phyloP scores from a whole-genome alignment of 768 basidiomycete genomes.

The Mycena sanguinolenta region DNA sequence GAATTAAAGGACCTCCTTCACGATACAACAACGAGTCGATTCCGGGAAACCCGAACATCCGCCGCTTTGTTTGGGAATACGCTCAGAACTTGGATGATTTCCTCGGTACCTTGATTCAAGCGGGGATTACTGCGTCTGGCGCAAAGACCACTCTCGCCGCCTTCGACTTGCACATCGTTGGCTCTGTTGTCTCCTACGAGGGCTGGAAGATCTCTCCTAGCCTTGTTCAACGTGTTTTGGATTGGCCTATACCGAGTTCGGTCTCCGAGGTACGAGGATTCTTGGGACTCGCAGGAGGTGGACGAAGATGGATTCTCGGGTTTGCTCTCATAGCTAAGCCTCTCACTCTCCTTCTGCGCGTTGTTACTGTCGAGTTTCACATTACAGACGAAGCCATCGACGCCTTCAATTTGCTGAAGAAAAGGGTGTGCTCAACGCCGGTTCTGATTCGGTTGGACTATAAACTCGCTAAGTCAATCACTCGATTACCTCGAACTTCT shows the following conservation, averaged over 20 bases:
- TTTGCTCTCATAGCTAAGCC: conserved; percentile 44
- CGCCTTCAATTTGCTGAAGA: conserved; percentile 46
- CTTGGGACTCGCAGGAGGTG: conserved; percentile 41
- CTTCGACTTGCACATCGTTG: conserved; percentile 43
- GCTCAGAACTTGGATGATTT: conserved; percentile 39
- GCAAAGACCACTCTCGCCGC: conserved; percentile 43
- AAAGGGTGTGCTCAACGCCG: conserved; percentile 37
- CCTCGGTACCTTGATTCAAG: conserved; percentile 37
- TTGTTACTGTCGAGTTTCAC: conserved; percentile 38
- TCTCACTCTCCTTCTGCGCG: conserved; percentile 36
- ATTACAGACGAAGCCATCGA: conserved; percentile 40
- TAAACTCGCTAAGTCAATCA: conserved; percentile 8
- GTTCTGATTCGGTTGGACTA: conserved; percentile 52
- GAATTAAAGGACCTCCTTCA: too few relatives aligned
- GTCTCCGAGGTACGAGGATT: conserved; percentile 43
- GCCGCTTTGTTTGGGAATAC: conserved; percentile 47
- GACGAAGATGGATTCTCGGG: conserved; percentile 40
- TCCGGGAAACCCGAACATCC: conserved; percentile 39
- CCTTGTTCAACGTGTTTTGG: conserved; percentile 41
- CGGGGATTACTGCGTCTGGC: conserved; percentile 51
- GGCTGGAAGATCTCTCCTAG: conserved; percentile 46
- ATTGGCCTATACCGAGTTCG: conserved; percentile 40
- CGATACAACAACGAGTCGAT: too few relatives aligned
- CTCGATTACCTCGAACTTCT: conserved; percentile 15
- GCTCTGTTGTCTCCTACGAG: conserved; percentile 43